Conservation (phyloP, 805 yeast species). For the Scheffersomyces stipitis region DNA sequence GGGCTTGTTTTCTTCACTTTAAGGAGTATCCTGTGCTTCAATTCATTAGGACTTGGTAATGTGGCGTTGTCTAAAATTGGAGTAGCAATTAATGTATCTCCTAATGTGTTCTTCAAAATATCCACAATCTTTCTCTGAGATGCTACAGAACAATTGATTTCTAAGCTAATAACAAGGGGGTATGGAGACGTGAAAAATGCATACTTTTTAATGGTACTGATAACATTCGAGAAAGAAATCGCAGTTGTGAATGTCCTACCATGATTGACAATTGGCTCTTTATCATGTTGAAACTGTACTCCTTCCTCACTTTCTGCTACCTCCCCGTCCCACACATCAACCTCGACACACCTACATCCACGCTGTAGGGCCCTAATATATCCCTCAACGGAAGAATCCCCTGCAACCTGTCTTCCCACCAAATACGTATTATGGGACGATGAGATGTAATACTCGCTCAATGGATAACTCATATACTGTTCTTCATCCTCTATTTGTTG, state of each 20-base stretch:
- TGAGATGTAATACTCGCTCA: constrained; percentile 84
- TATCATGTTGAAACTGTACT: constrained; percentile 12
- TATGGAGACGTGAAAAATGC: constrained; percentile 86
- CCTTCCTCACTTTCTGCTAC: constrained; percentile 39
- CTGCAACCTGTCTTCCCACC: constrained; percentile 83
- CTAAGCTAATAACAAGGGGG: constrained; percentile 85
- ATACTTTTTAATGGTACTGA: constrained; percentile 73
- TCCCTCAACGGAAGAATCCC: constrained; percentile 85
- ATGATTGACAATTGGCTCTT: constrained; percentile 86
- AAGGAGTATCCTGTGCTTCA: constrained; percentile 69
- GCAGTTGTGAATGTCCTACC: constrained; percentile 82
- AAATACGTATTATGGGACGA: constrained; percentile 95
- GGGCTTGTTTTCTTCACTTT: constrained; percentile 68
- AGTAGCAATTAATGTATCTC: constrained; percentile 50
- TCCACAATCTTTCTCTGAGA: constrained; percentile 64
- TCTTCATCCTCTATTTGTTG: constrained; percentile 1
- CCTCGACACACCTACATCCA: constrained; percentile 93
- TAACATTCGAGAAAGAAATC: constrained; percentile 65
- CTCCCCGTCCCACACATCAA: constrained; percentile 85
- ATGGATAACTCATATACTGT: constrained; percentile 47
- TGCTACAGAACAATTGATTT: constrained; percentile 69
- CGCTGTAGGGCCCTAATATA: constrained; percentile 83
- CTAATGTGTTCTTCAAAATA: constrained; percentile 56
- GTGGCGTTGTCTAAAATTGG: constrained; percentile 30
- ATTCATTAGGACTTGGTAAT: constrained; percentile 67